Evolutionary conservation across 1,284 basidiomycete genomes (phyloP), one percentile per base, ranked within the genome.

Genomic region (Trichosporon sp.): DNA sequence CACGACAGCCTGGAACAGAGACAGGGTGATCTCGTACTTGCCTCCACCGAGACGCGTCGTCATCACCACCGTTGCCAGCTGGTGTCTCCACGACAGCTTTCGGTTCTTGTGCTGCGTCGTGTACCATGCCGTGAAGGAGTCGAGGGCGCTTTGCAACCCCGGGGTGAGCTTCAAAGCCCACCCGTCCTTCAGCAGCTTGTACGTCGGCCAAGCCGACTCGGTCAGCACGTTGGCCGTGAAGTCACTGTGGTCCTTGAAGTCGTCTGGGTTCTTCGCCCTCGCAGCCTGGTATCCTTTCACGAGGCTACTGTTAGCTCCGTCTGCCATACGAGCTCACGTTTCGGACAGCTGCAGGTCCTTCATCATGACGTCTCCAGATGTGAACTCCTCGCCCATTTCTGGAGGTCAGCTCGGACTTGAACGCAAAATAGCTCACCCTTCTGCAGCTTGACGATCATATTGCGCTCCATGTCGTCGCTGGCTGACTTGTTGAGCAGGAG

Each of bases 391-490:
- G 31, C 83, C 83, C 75, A 83, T 82, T 66, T 83, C 82, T 80
- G 62, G 2, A 25, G 23, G 60, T 63, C n/a, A 65, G 65, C 29
- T 8, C 2, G 8, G 9, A 0, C 9, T 15, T 11, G 11, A 27
- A 25, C 35, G 9, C 15, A 3, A 31, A 18, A 9, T n/a, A n/a
- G 86, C 90, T 72, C 75, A 92, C 93, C 85, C 74, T 93, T 90
- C 84, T 93, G 93, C 73, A 99, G 86, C 83, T 91, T 92, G 81
- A 92, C 89, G 67, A 99, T 86, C 87, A 98, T 91, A 47, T 87
- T 88, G 75, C 90, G 89, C 85, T 99, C 96, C 76, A 95, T 91
- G 79, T 98, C 95, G 75, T 94, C 90, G 7, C 90, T 92, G 0
- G 96, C 95, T 65, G 91, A 93, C 78, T 90, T 90, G 75, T 90